These are phyloP conservation scores for Pelargonium fulgidum DNA, from an alignment of 441 rosid genomes.

Conservation along the genomic window DNA sequence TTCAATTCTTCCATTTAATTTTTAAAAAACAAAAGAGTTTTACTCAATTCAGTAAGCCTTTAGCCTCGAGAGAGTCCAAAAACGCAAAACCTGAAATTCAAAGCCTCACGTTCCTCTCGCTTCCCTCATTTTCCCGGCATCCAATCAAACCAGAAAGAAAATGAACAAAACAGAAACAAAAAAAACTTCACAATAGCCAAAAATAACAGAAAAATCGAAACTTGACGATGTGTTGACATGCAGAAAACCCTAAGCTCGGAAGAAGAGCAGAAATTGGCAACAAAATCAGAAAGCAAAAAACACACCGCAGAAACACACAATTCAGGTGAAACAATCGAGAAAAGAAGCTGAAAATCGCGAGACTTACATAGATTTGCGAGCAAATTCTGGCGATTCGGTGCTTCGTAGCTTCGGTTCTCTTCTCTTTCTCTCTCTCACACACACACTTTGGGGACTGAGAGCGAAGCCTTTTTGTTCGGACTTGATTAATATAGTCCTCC, in stretches of 20 bases:
- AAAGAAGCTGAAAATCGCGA: background rate
- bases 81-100: slow-evolving; percentile 14
- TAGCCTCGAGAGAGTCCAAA: background rate
- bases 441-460: no score
- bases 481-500: background rate
- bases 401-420: background rate
- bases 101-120: slow-evolving; percentile 1
- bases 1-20: background rate
- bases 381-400: background rate
- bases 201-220: background rate
- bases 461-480: background rate
- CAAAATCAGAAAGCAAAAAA: background rate
- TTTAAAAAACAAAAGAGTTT: background rate
- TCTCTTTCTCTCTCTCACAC: background rate
- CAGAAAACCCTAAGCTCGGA: slow-evolving; percentile 2
- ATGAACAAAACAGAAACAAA: background rate
- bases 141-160: slow-evolving; percentile 10
- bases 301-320: background rate
- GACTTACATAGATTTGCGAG: background rate
- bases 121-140: slow-evolving; percentile 19
- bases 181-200: background rate
- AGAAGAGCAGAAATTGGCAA: background rate
- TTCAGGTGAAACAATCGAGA: background rate
- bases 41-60: background rate
- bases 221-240: background rate